Evolutionary conservation across 768 basidiomycete species (phyloP), one percentile per base, ranked within the genome.

Genomic region (Tephrocybe sp.): DNA sequence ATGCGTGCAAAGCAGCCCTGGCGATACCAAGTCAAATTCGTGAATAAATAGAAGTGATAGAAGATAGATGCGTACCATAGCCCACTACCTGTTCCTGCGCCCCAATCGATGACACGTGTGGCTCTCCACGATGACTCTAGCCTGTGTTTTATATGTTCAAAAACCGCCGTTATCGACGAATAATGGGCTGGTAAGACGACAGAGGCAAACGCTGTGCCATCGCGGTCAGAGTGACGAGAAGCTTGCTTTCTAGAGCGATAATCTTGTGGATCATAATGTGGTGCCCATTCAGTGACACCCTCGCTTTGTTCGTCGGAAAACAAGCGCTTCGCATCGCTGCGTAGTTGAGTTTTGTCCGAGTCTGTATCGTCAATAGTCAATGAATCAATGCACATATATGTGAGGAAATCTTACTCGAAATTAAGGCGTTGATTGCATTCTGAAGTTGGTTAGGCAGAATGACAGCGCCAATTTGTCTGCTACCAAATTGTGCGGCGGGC

Each of bases 131-230:
- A 73, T 6, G 74, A 65, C n/a, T 80, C 84, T 33, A 92, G 58
- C 48, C 92, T 74, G 42, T 70, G 75, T 53, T 79, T 85, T 33
- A 84, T 58, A 55, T 91, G 84, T 41, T 79, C 72, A 14, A 95
- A 68, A 5, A 94, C 89, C n/a, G 86, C 73, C 43, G 71, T 76
- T 45, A 93, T 87, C 2, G 84, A 90, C 40, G 90, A 81, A 64
- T 89, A 95, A 69, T 93, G 88, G 3, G 85, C 83, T 1, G 92
- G 92, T 56, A 95, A 77, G n/a, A 85, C 87, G 43, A 94, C 77
- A 11, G 89, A 84, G 12, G 87, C 86, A 64, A 93, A 95, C 4
- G 92, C 92, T 20, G 87, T 84, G 19, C 85, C 90, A 56, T 93
- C 89, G 22, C 87, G 77, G 48, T 79, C 75, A 35, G 72, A 72